Evolutionary conservation across 129 eudicot genomes (phyloP).

Genomic region (Flaveria ramosissima): DNA sequence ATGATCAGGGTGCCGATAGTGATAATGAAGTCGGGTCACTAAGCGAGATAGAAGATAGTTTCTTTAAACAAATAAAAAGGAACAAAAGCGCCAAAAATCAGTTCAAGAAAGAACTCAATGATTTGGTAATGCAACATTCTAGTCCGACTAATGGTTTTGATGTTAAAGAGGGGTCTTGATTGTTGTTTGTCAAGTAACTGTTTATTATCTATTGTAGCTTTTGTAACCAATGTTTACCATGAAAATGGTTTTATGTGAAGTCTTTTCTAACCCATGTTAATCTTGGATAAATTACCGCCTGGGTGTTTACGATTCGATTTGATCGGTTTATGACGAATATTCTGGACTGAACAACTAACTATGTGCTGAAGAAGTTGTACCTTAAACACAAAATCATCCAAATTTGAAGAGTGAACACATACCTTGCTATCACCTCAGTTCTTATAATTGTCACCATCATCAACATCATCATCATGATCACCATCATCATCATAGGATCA

Average conservation of each 20-base stretch:
- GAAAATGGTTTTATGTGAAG: slow-evolving; percentile 9
- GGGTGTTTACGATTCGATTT: neutral
- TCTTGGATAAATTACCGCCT: neutral
- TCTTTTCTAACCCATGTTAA: slow-evolving; percentile 25
- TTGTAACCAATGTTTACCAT: slow-evolving; percentile 17
- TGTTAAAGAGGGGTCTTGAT: slow-evolving; percentile 29
- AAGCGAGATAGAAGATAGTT: slow-evolving; percentile 72
- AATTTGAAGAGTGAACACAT: too few species aligned
- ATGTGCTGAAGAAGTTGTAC: too few species aligned
- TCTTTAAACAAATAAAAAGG: slow-evolving; percentile 51
- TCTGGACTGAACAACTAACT: neutral
- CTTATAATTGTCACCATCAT: too few species aligned
- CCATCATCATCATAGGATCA: too few species aligned
- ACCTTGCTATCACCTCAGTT: too few species aligned
- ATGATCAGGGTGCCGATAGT: slow-evolving; percentile 28
- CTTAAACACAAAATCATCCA: neutral
- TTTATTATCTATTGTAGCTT: slow-evolving; percentile 11
- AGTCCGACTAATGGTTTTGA: slow-evolving; percentile 41
- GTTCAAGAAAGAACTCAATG: slow-evolving; percentile 51
- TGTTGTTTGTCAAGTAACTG: slow-evolving; percentile 31
- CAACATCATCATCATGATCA: too few species aligned
- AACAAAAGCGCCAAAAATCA: slow-evolving; percentile 53
- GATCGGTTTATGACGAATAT: neutral
- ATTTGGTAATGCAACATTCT: slow-evolving; percentile 29
- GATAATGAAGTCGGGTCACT: slow-evolving; percentile 53